Conservation (phyloP, 1,139 yeast genomes). For the Taphrina sp. region DNA sequence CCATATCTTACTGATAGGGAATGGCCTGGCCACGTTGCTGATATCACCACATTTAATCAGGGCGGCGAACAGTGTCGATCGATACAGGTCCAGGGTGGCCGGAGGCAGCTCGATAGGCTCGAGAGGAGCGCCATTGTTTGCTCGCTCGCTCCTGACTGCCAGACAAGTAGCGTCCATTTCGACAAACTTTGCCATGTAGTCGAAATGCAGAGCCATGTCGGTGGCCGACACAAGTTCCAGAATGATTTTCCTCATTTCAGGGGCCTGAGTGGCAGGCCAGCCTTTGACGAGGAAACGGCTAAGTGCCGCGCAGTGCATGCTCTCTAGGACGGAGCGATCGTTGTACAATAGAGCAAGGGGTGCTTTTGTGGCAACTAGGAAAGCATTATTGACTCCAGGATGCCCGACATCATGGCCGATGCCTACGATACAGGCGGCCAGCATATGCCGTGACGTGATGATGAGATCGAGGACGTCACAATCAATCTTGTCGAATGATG, state of each 20-base stretch:
- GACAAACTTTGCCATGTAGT: constrained; percentile 55
- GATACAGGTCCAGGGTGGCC: constrained; percentile 36
- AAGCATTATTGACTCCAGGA: constrained; percentile 86
- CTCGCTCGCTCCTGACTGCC: constrained; percentile 32
- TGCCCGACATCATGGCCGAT: constrained; percentile 96
- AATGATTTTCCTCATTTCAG: constrained; percentile 40
- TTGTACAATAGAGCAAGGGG: constrained; percentile 65
- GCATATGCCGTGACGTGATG: constrained; percentile 50
- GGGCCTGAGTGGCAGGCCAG: constrained; percentile 58
- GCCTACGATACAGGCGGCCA: constrained; percentile 72
- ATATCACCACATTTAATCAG: constrained; percentile 92
- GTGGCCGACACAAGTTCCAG: constrained; percentile 66
- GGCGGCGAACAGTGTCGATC: constrained; percentile 58
- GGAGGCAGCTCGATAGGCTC: constrained; percentile 10
- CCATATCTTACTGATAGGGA: constrained; percentile 79
- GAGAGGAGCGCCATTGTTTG: constrained; percentile 35
- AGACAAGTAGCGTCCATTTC: constrained; percentile 6
- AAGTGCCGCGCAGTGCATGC: constrained; percentile 76
- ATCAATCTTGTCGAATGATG: background rate
- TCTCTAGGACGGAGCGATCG: constrained; percentile 73
- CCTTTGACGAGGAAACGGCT: constrained; percentile 56
- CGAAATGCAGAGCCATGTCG: constrained; percentile 89
- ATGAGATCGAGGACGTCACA: constrained; percentile 36
- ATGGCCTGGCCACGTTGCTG: constrained; percentile 81
- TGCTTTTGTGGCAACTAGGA: constrained; percentile 60